phyloP scores from a whole-genome alignment of 495 filamentous ascomycete species.

The Penicillium ucsense region DNA sequence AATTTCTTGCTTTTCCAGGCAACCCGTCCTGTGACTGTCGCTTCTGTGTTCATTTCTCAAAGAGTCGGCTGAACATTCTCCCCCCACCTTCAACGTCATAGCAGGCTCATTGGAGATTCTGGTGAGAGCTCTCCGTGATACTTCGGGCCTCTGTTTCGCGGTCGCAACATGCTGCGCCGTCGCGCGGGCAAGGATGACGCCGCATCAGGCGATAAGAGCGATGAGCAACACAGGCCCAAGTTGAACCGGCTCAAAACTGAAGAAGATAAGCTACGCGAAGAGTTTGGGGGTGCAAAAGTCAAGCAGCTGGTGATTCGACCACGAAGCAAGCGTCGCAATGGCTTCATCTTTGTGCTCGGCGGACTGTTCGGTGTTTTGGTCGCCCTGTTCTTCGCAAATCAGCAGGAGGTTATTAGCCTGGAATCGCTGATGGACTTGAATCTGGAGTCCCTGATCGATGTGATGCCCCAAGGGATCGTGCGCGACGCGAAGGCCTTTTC shows the following conservation, averaged over 20 bases:
- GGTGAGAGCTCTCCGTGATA: neutral
- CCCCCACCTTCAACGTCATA: neutral
- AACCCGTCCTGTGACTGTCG: too few relatives aligned
- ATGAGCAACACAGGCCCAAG: slow-evolving; percentile 9
- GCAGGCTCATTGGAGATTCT: neutral
- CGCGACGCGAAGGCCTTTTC: slow-evolving; percentile 75
- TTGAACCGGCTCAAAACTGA: slow-evolving; percentile 7
- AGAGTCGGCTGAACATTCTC: too few relatives aligned
- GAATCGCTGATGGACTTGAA: slow-evolving; percentile 73
- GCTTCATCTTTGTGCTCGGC: slow-evolving; percentile 73
- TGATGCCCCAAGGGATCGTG: slow-evolving; percentile 70
- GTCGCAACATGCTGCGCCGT: slow-evolving; percentile 31
- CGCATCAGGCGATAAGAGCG: slow-evolving; percentile 7
- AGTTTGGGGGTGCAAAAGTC: slow-evolving; percentile 16
- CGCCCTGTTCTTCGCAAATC: slow-evolving; percentile 76
- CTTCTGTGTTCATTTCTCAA: too few relatives aligned
- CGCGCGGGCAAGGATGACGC: slow-evolving; percentile 29
- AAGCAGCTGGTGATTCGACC: slow-evolving; percentile 40
- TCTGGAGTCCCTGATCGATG: slow-evolving; percentile 72
- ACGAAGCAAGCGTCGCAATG: slow-evolving; percentile 57
- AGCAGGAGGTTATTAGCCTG: slow-evolving; percentile 74
- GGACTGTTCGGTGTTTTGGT: slow-evolving; percentile 73
- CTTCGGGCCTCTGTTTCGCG: neutral
- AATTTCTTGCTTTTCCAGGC: slow-evolving; percentile 4
- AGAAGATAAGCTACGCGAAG: slow-evolving; percentile 16